A percentile compares a stretch with the other conserved stretches of the same genome.
These are phyloP conservation scores for Metschnikowia sp. DNA, from an alignment of 805 yeast species.

Conservation along the genomic window DNA sequence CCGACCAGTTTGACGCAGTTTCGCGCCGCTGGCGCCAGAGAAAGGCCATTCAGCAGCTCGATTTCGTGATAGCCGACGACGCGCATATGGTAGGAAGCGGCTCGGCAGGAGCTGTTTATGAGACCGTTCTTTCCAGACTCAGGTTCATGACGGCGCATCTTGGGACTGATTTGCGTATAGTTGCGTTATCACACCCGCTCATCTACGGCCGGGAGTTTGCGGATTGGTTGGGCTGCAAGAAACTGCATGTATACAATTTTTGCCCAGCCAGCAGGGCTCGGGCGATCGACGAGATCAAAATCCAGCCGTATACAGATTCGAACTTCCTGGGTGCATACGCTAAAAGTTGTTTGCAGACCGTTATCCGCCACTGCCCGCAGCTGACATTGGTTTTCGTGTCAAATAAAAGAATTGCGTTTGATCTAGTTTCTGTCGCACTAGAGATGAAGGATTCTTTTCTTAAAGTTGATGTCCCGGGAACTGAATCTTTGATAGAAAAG, in stretches of 20 bases:
- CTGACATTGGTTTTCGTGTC: conserved; percentile 51
- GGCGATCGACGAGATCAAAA: conserved; percentile 55
- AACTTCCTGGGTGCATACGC: not conserved
- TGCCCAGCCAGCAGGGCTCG: conserved; percentile 56
- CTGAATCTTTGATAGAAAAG: not conserved
- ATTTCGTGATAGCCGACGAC: conserved; percentile 70
- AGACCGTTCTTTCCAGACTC: conserved; percentile 66
- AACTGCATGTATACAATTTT: conserved; percentile 63
- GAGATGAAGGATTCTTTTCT: conserved; percentile 1
- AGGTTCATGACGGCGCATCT: conserved; percentile 64
- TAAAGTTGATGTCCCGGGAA: not conserved
- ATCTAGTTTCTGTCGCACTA: conserved; percentile 5
- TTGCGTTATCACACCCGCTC: conserved; percentile 68
- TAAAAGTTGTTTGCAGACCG: conserved; percentile 2
- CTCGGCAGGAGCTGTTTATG: conserved; percentile 59
- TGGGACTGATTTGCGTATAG: conserved; percentile 52
- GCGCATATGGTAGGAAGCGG: conserved; percentile 64
- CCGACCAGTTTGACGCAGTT: conserved; percentile 67
- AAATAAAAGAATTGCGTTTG: conserved; percentile 32
- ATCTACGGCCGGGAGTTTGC: conserved; percentile 76
- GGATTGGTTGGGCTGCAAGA: conserved; percentile 79
- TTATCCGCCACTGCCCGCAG: not conserved
- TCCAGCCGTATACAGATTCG: conserved; percentile 35
- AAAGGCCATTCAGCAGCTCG: conserved; percentile 63
- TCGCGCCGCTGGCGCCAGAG: conserved; percentile 84